These are phyloP conservation scores for Komagataella populi DNA, from an alignment of 805 yeast species.

Conservation along the genomic window DNA sequence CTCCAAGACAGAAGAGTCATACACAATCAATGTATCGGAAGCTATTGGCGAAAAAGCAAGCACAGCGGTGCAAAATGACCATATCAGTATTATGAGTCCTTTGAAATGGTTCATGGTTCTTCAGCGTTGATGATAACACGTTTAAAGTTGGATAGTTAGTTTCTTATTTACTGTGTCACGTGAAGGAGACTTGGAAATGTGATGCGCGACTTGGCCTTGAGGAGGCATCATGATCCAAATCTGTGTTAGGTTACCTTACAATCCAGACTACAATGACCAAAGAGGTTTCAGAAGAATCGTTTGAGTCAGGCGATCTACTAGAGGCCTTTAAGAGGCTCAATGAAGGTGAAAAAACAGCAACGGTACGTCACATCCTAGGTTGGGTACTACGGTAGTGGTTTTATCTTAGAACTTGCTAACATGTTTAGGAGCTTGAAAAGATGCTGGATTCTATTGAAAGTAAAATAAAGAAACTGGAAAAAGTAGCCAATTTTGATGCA, in stretches of 20 bases:
- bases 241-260: not conserved
- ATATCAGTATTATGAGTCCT: not conserved
- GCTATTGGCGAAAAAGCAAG: not conserved
- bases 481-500: constrained; percentile 4
- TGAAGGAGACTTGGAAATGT: not conserved
- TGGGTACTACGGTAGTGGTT: not conserved
- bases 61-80: not conserved
- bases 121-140: not conserved
- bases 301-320: constrained; percentile 23
- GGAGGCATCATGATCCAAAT: not conserved
- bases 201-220: not conserved
- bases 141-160: constrained; percentile 2
- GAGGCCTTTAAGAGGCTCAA: constrained; percentile 46
- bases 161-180: not conserved
- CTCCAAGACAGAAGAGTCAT: constrained; percentile 2
- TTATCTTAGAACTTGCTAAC: not conserved
- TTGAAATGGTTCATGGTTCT: not conserved
- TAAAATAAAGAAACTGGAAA: constrained; percentile 22
- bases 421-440: constrained; percentile 32
- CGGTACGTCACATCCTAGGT: constrained; percentile 17
- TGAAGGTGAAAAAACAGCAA: constrained; percentile 57
- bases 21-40: constrained; percentile 2
- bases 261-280: not conserved
- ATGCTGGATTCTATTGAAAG: constrained; percentile 54
- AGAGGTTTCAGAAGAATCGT: not conserved